A percentile compares a stretch with the other conserved stretches of the same genome.
Conservation (phyloP, 176 grass and related monocot species). For the Oryza coarctata region DNA sequence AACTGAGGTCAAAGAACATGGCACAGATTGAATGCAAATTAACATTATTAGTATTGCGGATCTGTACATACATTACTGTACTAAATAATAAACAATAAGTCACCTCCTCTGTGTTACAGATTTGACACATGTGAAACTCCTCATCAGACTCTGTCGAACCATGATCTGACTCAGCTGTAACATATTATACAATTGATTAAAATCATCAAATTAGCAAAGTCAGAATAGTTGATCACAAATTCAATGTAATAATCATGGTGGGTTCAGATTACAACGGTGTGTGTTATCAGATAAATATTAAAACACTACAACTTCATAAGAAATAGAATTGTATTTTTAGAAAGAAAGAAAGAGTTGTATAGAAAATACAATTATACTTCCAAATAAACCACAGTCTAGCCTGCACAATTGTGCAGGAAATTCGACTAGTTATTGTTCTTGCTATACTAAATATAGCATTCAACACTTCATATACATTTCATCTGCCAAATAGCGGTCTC, state of each 20-base stretch:
- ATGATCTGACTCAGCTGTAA: slow-evolving; percentile 90
- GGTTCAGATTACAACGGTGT: no score
- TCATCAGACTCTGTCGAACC: slow-evolving; percentile 92
- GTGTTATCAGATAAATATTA: background rate
- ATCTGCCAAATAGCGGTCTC: background rate
- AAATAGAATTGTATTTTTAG: background rate
- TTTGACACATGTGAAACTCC: slow-evolving; percentile 97
- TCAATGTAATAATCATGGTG: background rate
- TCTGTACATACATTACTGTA: slow-evolving; percentile 25
- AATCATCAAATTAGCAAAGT: slow-evolving; percentile 13
- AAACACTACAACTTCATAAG: background rate
- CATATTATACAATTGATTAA: slow-evolving; percentile 25
- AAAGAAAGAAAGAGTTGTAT: no score
- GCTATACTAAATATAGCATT: slow-evolving; percentile 14
- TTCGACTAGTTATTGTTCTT: background rate
- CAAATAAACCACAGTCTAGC: background rate
- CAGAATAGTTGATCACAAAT: slow-evolving; percentile 16
- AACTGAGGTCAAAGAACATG: slow-evolving; percentile 22
- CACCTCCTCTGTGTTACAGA: slow-evolving; percentile 94
- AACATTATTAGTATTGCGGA: background rate
- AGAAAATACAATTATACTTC: background rate
- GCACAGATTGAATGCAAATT: slow-evolving; percentile 22
- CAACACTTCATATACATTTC: background rate
- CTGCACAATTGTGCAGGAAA: background rate
- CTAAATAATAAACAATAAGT: slow-evolving; percentile 25